Evolutionary conservation across 83 land plant species (phyloP), one percentile per base, ranked within the genome.

Genomic region (Picea mariana): DNA sequence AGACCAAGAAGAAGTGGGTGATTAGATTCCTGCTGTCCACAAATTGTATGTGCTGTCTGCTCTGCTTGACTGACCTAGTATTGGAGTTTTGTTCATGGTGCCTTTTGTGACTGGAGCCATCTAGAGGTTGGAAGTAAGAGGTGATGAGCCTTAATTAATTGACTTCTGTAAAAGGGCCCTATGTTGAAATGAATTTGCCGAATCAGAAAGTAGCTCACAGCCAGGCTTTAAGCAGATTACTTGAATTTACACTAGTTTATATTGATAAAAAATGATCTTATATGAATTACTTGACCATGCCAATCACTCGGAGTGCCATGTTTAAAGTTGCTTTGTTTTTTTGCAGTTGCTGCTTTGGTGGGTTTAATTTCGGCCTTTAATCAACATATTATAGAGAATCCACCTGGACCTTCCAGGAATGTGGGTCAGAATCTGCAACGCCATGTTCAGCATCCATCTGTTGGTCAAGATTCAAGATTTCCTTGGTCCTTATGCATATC

Each of bases 321-420:
- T 24, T 68, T 24, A 24, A 26, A 44, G 27, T 73, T 47, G 21
- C 52, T 79, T 81, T 67, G 78, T 20, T 67, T 76, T 78, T 85
- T 31, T 87, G 91, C 97, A 93, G 93, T 94, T 34, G 86, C 96
- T 12, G 67, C 96, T 4, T 0, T 94, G 72, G 69, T 95, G 83
- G 99, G 99, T 38, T 89, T 94, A 79, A 71, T 95, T 64, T 85
- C 97, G 34, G 87, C 92, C 55, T 77, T 95, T 80, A 97, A 97
- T 60, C 93, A 94, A 61, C 91, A 95, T 82, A 97, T 97, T 71
- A 89, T 97, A 5, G 97, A 95, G 4, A 89, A 96, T 31, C 81
- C 88, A 0, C 93, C 98, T 20, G 80, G 20, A 20, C 84, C 52
- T 75, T 47, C 67, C 17, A 44, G 71, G 60, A 82, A 38, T 52